These are phyloP conservation scores for Barbatosphaeria neglecta DNA, from an alignment of 495 filamentous ascomycete genomes.

Conservation along the genomic window DNA sequence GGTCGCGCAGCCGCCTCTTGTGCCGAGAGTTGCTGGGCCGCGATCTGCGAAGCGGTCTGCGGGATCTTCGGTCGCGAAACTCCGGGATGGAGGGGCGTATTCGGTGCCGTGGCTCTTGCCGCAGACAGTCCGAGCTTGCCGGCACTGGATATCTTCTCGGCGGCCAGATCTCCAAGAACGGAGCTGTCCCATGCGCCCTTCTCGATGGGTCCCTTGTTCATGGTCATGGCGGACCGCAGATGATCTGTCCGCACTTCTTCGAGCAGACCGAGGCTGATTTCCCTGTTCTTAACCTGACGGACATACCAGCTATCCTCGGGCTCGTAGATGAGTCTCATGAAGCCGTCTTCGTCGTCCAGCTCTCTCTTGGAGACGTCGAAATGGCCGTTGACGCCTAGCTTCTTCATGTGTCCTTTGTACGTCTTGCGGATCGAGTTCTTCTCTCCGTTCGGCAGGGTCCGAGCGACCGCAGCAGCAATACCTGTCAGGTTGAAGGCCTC, in stretches of 20 bases:
- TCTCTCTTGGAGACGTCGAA: conserved; percentile 42
- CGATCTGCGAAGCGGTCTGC: background rate
- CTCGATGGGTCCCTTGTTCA: conserved; percentile 36
- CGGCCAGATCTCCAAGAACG: conserved; percentile 39
- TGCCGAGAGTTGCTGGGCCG: conserved; percentile 11
- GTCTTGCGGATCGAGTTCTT: conserved; percentile 48
- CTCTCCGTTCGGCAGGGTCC: conserved; percentile 40
- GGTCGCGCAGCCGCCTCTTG: conserved; percentile 17
- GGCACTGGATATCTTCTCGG: conserved; percentile 16
- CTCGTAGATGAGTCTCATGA: conserved; percentile 34
- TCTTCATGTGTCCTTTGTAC: conserved; percentile 47
- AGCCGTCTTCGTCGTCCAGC: conserved; percentile 17
- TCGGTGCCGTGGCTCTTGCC: conserved; percentile 29
- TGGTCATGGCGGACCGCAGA: conserved; percentile 32
- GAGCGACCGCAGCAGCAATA: conserved; percentile 40
- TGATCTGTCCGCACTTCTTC: conserved; percentile 14
- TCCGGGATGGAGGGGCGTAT: conserved; percentile 23
- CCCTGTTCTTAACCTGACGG: conserved; percentile 37
- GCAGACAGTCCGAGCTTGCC: conserved; percentile 18
- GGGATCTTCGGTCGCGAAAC: conserved; percentile 11
- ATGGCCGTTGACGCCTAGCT: conserved; percentile 38
- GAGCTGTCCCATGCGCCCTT: conserved; percentile 36
- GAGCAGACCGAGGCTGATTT: conserved; percentile 41
- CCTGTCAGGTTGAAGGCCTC: conserved; percentile 34
- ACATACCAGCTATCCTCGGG: conserved; percentile 47